Base-by-base conservation (phyloP, 768 basidiomycete genomes). In the Tremella fuciformis region DNA sequence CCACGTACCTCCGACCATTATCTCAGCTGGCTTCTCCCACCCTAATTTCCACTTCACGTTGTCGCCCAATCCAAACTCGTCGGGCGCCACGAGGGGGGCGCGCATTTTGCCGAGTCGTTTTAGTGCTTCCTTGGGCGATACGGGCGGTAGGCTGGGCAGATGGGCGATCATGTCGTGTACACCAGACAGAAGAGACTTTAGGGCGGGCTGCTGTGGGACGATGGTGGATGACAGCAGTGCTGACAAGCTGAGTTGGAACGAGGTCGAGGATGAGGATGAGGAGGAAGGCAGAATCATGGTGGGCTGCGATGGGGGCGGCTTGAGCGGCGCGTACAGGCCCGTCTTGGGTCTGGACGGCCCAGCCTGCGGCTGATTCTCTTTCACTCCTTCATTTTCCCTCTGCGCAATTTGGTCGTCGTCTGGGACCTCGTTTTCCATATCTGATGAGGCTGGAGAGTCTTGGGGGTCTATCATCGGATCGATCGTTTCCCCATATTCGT, bases 1-100 rank as follows among this genome's bases (percentile, higher is more conserved):
- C 91, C 91, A 97, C 64, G 89, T 91, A 13, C 93, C 92, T 1
- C 86, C 85, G 2, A 97, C 77, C 6, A 84, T 80, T 18, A 94
- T 83, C 57, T 91, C 88, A 22, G 78, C 81, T 0, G 92, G 93
- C 44, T 81, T 82, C 63, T 88, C 84, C 67, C 88, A 96, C 0
- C 84, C 82, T 19, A 96, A 85, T 51, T 85, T 91, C 91, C 91
- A 96, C 56, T 92, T 91, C 0, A 86, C 84, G 24, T 57, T 63
- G 11, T 58, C 57, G 7, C 37, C 48, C 46, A 56, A 58, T 9
- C 42, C 47, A 54, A 67, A 67, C 0, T 89, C 89, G 9, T 56
- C 59, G 3, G 55, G 53, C 8, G 62, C 63, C 21, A 83, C 78
- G 0, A 91, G 90, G 0, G 82, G 83, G 9, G 89, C 59, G 34